Evolutionary conservation across 139 green algal genomes (phyloP).

Genomic region (Coelastrella sp.): DNA sequence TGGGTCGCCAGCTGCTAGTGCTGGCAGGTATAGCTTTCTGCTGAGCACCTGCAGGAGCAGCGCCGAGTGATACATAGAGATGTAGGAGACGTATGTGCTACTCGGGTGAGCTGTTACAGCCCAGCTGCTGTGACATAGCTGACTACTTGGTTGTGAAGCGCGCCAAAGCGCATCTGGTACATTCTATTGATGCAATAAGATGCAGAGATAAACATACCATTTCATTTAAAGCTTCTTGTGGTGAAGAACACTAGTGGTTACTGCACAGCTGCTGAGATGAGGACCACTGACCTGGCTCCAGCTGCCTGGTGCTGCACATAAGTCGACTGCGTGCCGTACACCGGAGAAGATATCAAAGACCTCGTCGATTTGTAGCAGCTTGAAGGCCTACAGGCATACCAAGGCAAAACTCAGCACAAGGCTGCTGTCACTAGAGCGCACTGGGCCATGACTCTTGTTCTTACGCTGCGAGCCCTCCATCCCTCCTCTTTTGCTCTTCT

Average conservation of each 20-base stretch:
- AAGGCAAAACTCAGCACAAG: neutral
- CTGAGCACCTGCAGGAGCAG: conserved; percentile 80
- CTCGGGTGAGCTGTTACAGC: no score
- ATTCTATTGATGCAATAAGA: no score
- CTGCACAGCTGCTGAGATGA: neutral
- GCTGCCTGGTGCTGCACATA: conserved; percentile 96
- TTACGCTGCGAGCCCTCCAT: conserved; percentile 92
- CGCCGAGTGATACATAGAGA: neutral
- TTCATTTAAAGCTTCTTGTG: no score
- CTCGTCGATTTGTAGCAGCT: conserved; percentile 99
- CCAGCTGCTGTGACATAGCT: no score
- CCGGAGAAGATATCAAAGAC: conserved; percentile 91
- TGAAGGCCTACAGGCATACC: conserved; percentile 78
- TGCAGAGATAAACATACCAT: no score
- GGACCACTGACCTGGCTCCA: conserved; percentile 90
- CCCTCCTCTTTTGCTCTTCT: conserved; percentile 98
- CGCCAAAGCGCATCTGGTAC: no score
- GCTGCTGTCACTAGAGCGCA: no score
- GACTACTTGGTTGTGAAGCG: no score
- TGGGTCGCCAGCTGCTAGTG: conserved; percentile 22
- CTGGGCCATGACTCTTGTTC: neutral
- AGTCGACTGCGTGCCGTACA: conserved; percentile 94
- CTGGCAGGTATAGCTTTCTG: conserved; percentile 92
- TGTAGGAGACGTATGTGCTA: neutral
- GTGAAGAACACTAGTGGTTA: neutral